phyloP scores from a whole-genome alignment of 352 stramenopile genomes.

The Globisporangium echinulatum region DNA sequence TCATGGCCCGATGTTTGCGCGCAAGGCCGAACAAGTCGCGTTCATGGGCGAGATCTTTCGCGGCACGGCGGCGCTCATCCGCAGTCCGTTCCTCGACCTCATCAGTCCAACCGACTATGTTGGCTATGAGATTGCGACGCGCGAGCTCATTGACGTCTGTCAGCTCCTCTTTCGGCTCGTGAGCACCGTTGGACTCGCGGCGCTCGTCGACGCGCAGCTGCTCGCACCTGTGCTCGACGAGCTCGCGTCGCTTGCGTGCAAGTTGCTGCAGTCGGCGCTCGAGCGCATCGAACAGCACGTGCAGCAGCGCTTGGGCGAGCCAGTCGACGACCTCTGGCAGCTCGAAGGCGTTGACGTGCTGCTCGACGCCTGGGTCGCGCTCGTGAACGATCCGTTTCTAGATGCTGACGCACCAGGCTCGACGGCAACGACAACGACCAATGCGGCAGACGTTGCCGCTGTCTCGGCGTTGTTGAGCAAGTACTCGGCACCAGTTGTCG shows the following conservation, averaged over 20 bases:
- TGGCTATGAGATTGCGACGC: conserved; percentile 60
- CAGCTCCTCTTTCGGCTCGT: conserved; percentile 73
- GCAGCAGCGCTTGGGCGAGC: conserved; percentile 28
- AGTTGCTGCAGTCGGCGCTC: conserved; percentile 58
- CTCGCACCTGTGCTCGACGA: conserved; percentile 64
- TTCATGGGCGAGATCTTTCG: conserved; percentile 69
- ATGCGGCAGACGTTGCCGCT: conserved; percentile 20
- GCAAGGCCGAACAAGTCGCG: conserved; percentile 51
- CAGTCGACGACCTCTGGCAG: conserved; percentile 76
- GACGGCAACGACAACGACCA: too few species aligned
- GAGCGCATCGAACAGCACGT: conserved; percentile 59
- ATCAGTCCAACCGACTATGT: conserved; percentile 53
- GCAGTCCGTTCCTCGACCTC: conserved; percentile 72
- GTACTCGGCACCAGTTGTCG: conserved; percentile 53
- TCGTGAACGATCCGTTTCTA: conserved; percentile 54
- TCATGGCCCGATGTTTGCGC: conserved; percentile 61
- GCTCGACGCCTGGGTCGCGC: conserved; percentile 73
- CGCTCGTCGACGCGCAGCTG: conserved; percentile 35
- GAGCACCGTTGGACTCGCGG: conserved; percentile 63
- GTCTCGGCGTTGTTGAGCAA: conserved; percentile 41
- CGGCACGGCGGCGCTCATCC: conserved; percentile 51
- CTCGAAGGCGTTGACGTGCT: conserved; percentile 75
- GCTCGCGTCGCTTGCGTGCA: conserved; percentile 59
- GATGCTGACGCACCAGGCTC: conserved; percentile 13
- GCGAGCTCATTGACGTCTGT: conserved; percentile 81